Evolutionary conservation across 2,329 filamentous ascomycete genomes (phyloP).

Genomic region (Diaporthe sp.): DNA sequence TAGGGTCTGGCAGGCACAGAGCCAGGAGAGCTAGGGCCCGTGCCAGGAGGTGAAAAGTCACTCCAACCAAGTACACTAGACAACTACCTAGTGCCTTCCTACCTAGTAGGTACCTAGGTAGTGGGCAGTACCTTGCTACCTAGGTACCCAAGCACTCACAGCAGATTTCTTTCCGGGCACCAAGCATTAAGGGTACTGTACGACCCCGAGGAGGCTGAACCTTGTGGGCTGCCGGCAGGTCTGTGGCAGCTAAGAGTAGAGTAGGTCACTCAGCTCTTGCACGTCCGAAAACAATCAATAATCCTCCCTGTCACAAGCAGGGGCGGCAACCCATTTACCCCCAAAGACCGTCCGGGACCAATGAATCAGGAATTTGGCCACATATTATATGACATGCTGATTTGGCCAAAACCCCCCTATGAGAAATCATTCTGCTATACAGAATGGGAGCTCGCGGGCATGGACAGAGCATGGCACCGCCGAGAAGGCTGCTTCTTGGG

Average conservation of each 20-base stretch:
- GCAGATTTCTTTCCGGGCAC: not conserved
- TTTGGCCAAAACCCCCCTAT: not conserved
- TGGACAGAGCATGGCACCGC: not conserved
- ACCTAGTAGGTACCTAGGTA: too few species aligned
- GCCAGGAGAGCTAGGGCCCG: not conserved
- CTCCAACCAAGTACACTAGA: not conserved
- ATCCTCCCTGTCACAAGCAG: conserved; percentile 3
- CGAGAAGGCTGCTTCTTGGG: conserved; percentile 10
- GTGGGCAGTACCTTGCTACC: not conserved
- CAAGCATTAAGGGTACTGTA: not conserved
- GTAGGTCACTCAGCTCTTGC: not conserved
- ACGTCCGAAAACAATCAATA: not conserved
- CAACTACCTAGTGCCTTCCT: not conserved
- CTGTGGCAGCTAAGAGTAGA: not conserved
- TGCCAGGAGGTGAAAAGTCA: not conserved
- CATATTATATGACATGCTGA: not conserved
- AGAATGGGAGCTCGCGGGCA: not conserved
- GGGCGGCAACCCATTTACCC: not conserved
- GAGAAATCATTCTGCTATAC: not conserved
- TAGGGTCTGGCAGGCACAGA: not conserved
- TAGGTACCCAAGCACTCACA: not conserved
- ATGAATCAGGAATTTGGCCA: not conserved
- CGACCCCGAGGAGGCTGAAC: conserved; percentile 24
- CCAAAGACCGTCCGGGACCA: too few species aligned
- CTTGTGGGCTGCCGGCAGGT: conserved; percentile 16